Base-by-base conservation (phyloP, 176 grass and related monocot species). In the Aegilops longissima region DNA sequence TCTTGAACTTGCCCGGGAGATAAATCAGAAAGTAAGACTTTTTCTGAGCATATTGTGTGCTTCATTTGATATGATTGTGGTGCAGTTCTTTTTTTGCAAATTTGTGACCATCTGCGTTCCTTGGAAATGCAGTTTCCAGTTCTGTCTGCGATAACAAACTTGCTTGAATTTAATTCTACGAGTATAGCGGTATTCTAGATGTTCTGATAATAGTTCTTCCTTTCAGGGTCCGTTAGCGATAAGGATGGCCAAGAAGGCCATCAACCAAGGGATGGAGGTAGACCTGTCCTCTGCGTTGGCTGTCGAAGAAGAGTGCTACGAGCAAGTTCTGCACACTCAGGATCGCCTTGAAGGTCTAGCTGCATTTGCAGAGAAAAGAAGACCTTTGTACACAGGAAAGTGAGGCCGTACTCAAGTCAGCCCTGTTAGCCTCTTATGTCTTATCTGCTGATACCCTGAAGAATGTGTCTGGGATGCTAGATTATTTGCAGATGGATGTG, bases 351-450 rank as follows among this genome's bases (percentile, higher is more conserved):
- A 96, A 88, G 97, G 97, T 49, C 87, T 98, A 78, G 90, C 90
- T 65, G 94, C 97, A 84, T 98, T 98, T 85, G 84, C 94, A 1
- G 97, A 98, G 84, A 98, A 98, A 84, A 83, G 94, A 79, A 98
- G 93, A 88, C 97, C 92, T 54, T 83, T 69, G 73, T 98, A 94
- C 56, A 89, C 77, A 40, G 94, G 97, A 76, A 94, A 89, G 80
- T 96, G 88, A 70, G 23, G 21, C 5, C 23, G 40, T 36, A 6
- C 4, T 45, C 59, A 68, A 61, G 59, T 61, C 5, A 7, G 2
- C 20, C 39, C 39, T 75, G 6, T 66, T 64, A 12, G 18, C 58
- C 17, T 84, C 54, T 18, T 62, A 69, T 45, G 10, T 83, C 52
- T 12, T 63, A 70, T 47, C 27, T 72, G 23, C 68, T 76, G 31